Base-by-base conservation (phyloP, 345 rosid species). In the Erucastrum elatum region DNA sequence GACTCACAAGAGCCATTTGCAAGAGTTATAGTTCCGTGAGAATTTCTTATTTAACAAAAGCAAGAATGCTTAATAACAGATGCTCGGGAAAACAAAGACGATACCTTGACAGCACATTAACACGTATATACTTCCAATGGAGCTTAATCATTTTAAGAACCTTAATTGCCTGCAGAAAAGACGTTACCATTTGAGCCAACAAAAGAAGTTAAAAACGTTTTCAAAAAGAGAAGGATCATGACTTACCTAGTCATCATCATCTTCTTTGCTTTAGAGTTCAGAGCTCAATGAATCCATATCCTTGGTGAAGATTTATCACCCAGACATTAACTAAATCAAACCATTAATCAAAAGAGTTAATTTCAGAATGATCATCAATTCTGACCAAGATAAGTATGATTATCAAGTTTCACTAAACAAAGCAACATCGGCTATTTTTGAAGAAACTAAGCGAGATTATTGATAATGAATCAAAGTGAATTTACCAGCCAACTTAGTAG, bases 51-150 rank as follows among this genome's bases (percentile, higher is more conserved):
- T 39, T 9, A 39, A 39, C 46, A 39, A 39, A 39, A 39, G 13
- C 10, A 4, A 39, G 4, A 13, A 39, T 39, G 10, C 41, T 35
- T 35, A 35, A 21, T 21, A 21, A 21, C 21, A 1, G 21, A 21
- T 21, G 21, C 21, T 21, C 21, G 21, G 7, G 8, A 9, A 41
- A 41, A 41, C 49, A 41, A 41, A 41, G 10, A 41, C 10, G 13
- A 41, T 1, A 95, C 96, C 98, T 95, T 95, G 84, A 93, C 93
- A 49, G 93, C 96, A 17, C 94, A 93, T 95, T 95, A 49, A 95
- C 96, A 17, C 94, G 92, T 15, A 91, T 95, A 58, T 98, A 97
- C 80, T 95, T 93, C 71, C 98, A 98, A 31, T 86, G 85, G 61
- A 95, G 94, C 53, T 46, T 46, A 46, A 46, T 46, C 53, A 46